These are phyloP conservation scores for Taiozyma sp. DNA, from an alignment of 1,139 yeast species.

Conservation along the genomic window DNA sequence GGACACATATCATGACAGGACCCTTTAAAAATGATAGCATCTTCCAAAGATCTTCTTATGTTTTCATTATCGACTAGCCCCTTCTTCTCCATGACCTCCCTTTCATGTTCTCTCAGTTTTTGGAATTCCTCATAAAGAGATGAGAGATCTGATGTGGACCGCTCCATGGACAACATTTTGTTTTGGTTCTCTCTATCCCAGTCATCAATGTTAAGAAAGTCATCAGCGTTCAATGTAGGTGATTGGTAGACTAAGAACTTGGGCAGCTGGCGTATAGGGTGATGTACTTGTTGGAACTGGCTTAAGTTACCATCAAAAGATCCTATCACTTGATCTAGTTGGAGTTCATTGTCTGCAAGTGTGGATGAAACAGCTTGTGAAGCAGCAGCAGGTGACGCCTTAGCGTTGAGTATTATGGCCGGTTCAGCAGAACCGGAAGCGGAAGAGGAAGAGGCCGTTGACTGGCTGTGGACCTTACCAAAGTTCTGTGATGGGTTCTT, in stretches of 20 bases:
- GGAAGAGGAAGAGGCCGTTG: background rate
- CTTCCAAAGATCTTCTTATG: constrained; percentile 70
- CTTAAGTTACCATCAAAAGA: background rate
- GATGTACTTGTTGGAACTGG: background rate
- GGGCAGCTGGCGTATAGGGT: constrained; percentile 25
- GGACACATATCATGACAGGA: constrained; percentile 96
- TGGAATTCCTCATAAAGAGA: constrained; percentile 56
- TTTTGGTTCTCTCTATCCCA: constrained; percentile 58
- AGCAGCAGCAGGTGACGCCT: background rate
- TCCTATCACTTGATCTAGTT: constrained; percentile 4
- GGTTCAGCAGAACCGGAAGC: background rate
- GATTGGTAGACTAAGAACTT: constrained; percentile 30
- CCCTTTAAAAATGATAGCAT: constrained; percentile 85
- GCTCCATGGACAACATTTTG: constrained; percentile 39
- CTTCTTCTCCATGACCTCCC: constrained; percentile 71
- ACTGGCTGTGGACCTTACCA: background rate
- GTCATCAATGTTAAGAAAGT: constrained; percentile 29
- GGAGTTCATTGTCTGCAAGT: constrained; percentile 2
- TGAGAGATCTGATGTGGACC: constrained; percentile 37
- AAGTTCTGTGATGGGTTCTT: constrained; percentile 7
- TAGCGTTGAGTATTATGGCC: background rate
- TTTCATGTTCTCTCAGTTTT: constrained; percentile 68
- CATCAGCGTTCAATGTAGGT: constrained; percentile 26
- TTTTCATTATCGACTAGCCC: constrained; percentile 90
- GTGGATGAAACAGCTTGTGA: background rate